A percentile compares a stretch with the other conserved stretches of the same genome.
These are phyloP conservation scores for Juglanconis oblonga DNA, from an alignment of 2,329 filamentous ascomycete species.

Conservation along the genomic window DNA sequence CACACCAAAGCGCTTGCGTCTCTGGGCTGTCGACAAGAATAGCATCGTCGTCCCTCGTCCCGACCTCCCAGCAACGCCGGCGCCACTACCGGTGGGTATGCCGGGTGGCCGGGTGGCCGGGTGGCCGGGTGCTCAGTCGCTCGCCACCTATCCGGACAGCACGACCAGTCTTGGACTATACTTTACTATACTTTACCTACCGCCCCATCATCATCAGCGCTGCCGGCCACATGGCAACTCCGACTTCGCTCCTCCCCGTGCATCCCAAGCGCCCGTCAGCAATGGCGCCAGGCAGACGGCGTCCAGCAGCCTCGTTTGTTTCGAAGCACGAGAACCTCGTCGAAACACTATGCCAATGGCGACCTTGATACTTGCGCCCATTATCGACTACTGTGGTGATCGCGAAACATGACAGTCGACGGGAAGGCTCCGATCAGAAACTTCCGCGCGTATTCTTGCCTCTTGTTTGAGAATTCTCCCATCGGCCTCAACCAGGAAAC, in stretches of 20 bases:
- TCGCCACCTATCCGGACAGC: background rate
- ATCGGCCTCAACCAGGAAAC: conserved; percentile 10
- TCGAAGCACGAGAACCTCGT: background rate
- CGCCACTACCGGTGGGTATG: background rate
- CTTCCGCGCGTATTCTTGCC: conserved; percentile 14
- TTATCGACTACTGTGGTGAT: background rate
- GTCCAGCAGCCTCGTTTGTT: conserved; percentile 4
- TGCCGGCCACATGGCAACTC: background rate
- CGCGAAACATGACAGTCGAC: conserved; percentile 10
- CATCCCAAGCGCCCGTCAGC: conserved; percentile 1
- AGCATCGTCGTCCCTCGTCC: conserved; percentile 3
- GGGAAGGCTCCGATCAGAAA: conserved; percentile 7
- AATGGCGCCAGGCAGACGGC: conserved; percentile 7
- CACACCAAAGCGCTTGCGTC: conserved; percentile 12
- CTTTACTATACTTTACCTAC: no score
- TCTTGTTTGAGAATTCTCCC: conserved; percentile 4
- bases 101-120: no score
- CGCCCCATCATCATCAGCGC: background rate
- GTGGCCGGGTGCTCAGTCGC: no score
- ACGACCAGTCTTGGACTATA: no score
- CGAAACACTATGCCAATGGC: conserved; percentile 17
- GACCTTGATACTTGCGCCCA: conserved; percentile 11
- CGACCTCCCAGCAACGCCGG: background rate
- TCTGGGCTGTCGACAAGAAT: conserved; percentile 6
- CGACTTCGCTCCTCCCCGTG: background rate